A percentile compares a stretch with the other conserved stretches of the same genome.
phyloP scores from a whole-genome alignment of 2,329 filamentous ascomycete genomes.

The Fusarium sp. region DNA sequence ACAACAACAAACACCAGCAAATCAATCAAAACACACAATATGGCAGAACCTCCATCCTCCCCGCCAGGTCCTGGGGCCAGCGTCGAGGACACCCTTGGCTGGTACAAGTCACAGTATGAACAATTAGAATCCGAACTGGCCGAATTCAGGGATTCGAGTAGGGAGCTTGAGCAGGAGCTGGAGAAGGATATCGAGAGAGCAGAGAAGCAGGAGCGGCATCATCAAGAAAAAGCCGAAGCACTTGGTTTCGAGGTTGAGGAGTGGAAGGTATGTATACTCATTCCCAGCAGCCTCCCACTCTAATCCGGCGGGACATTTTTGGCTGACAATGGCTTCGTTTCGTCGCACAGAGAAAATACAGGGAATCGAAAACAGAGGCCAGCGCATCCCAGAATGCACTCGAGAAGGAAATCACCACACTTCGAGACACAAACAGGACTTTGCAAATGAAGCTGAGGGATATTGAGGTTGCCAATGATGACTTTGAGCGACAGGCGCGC shows the following conservation, averaged over 20 bases:
- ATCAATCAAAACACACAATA: slow-evolving; percentile 42
- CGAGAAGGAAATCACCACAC: slow-evolving; percentile 93
- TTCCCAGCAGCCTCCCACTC: background rate
- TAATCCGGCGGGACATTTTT: background rate
- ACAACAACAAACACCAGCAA: slow-evolving; percentile 9
- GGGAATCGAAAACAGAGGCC: slow-evolving; percentile 89
- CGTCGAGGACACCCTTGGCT: slow-evolving; percentile 80
- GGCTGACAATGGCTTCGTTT: slow-evolving; percentile 24
- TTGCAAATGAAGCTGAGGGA: slow-evolving; percentile 87
- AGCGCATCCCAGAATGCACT: slow-evolving; percentile 83
- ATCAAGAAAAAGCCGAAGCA: slow-evolving; percentile 87
- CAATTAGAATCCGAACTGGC: slow-evolving; percentile 88
- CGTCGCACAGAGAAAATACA: slow-evolving; percentile 81
- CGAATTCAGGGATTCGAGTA: slow-evolving; percentile 93
- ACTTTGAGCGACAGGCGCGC: slow-evolving; percentile 94
- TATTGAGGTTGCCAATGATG: slow-evolving; percentile 97
- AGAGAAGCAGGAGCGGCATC: slow-evolving; percentile 86
- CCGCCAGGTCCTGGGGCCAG: slow-evolving; percentile 63
- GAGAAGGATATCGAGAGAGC: slow-evolving; percentile 96
- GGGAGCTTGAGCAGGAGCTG: slow-evolving; percentile 91
- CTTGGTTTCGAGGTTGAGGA: slow-evolving; percentile 92
- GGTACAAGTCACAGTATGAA: slow-evolving; percentile 97
- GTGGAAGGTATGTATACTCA: slow-evolving; percentile 79
- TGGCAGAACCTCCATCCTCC: slow-evolving; percentile 70
- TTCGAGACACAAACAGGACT: slow-evolving; percentile 84